A percentile compares a stretch with the other conserved stretches of the same genome.
phyloP scores from a whole-genome alignment of 441 rosid species.

The Eutrema salsugineum region DNA sequence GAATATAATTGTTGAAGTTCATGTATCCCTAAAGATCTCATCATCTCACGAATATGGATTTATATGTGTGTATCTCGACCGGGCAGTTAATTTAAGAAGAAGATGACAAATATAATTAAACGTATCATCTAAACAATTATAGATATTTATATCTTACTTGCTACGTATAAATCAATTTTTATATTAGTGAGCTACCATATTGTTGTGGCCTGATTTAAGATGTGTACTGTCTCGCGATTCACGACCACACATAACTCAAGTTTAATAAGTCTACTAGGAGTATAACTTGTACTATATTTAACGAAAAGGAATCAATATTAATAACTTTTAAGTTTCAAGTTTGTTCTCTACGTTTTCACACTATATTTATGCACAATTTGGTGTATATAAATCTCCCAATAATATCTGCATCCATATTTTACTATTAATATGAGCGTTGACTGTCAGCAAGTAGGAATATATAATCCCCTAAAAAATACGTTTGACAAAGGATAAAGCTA shows the following conservation, averaged over 20 bases:
- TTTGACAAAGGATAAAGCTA: too few species aligned
- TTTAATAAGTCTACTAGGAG: neutral
- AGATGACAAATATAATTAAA: conserved; percentile 7
- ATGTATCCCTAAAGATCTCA: neutral
- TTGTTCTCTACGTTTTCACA: neutral
- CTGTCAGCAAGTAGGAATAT: neutral
- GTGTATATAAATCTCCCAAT: neutral
- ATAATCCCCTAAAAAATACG: neutral
- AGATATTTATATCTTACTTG: neutral
- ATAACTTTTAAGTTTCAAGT: neutral
- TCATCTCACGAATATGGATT: conserved; percentile 1
- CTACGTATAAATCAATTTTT: neutral
- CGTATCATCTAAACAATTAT: neutral
- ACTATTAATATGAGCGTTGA: conserved; percentile 6
- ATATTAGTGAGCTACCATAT: neutral
- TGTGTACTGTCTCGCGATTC: neutral
- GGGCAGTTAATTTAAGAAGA: conserved; percentile 3
- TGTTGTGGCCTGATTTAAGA: neutral
- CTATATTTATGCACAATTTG: neutral
- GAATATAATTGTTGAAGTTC: conserved; percentile 11
- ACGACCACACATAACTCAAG: conserved; percentile 10
- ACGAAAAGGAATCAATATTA: neutral
- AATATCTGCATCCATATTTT: neutral
- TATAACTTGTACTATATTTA: neutral
- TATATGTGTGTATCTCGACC: conserved; percentile 13